phyloP scores from a whole-genome alignment of 73 alveolate species.

The Tetrahymena malaccensis region DNA sequence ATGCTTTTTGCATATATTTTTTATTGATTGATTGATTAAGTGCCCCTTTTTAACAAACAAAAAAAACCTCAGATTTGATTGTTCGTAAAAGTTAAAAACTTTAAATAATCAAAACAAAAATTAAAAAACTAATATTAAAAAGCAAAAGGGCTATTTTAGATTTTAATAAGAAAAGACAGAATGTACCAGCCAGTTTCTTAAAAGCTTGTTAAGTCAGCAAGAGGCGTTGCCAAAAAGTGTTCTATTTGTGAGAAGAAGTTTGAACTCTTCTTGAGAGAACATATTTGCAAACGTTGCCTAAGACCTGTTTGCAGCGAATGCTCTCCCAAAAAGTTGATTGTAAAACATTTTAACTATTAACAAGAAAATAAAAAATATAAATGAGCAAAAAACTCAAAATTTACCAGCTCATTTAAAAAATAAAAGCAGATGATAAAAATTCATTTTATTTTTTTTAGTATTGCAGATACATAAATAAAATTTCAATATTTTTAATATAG shows the following conservation, averaged over 20 bases:
- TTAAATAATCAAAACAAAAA: neutral
- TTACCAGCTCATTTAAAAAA: no score
- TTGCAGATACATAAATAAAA: neutral
- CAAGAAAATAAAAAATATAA: neutral
- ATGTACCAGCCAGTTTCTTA: neutral
- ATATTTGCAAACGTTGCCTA: neutral
- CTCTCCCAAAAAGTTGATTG: neutral
- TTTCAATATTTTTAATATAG: neutral
- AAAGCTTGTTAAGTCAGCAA: neutral
- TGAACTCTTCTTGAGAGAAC: neutral
- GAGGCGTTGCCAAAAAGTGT: neutral
- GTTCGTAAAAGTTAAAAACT: neutral
- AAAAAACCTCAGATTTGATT: neutral
- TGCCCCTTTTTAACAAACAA: neutral
- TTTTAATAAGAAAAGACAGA: no score
- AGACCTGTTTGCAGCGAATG: neutral
- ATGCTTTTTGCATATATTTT: neutral
- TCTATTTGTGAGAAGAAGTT: neutral
- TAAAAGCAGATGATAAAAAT: neutral
- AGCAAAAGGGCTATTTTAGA: neutral
- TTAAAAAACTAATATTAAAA: no score
- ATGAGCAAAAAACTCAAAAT: neutral
- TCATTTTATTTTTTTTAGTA: no score
- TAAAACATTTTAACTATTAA: neutral
- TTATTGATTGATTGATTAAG: no score